These are phyloP conservation scores for Amanita subjunquillea DNA, from an alignment of 768 basidiomycete genomes.

Conservation along the genomic window DNA sequence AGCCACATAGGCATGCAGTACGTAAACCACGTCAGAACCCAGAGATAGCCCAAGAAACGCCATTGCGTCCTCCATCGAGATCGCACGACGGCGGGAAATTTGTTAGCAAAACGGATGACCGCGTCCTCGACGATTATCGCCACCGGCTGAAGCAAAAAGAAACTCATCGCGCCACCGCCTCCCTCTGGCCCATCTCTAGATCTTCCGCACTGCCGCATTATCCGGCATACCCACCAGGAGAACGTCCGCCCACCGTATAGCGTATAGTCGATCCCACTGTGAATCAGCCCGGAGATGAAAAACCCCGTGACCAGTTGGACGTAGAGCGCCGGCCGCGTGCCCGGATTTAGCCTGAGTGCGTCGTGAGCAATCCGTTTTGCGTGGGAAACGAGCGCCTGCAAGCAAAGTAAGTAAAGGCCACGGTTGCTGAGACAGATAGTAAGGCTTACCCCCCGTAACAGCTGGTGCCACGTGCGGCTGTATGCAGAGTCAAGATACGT, in stretches of 20 bases:
- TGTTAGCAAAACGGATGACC: constrained; percentile 9
- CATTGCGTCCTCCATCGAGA: constrained; percentile 6
- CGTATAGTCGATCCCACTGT: constrained; percentile 23
- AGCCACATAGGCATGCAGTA: constrained; percentile 16
- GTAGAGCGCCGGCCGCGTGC: constrained; percentile 9
- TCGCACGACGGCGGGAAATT: neutral
- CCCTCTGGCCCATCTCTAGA: neutral
- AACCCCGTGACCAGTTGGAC: constrained; percentile 17
- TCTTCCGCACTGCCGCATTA: neutral
- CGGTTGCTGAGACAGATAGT: neutral
- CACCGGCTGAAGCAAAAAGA: constrained; percentile 24
- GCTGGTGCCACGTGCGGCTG: constrained; percentile 17
- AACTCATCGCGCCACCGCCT: constrained; percentile 17
- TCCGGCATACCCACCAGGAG: neutral
- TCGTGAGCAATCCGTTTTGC: constrained; percentile 7
- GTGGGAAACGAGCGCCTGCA: constrained; percentile 4
- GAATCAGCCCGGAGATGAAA: constrained; percentile 21
- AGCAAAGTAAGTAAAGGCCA: neutral
- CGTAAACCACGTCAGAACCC: constrained; percentile 15
- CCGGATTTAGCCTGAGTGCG: constrained; percentile 6
- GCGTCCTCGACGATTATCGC: constrained; percentile 19
- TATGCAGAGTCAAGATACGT: neutral
- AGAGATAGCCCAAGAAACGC: constrained; percentile 14
- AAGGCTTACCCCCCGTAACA: constrained; percentile 12
- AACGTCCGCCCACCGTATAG: constrained; percentile 10